Conservation (phyloP, 1,139 yeast genomes). For the Candida frijolesensis region DNA sequence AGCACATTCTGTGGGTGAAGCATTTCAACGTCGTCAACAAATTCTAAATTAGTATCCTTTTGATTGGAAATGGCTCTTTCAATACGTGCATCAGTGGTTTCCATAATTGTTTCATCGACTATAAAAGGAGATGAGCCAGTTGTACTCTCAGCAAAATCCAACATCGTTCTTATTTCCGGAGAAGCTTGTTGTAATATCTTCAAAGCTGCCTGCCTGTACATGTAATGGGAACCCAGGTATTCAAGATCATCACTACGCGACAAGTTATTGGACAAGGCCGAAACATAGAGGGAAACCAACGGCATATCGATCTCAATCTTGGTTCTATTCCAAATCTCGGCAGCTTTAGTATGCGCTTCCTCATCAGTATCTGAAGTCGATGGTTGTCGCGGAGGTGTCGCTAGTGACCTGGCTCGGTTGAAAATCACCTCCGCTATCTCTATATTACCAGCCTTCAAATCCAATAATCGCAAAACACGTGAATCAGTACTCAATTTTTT, state of each 20-base stretch:
- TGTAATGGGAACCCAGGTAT: slow-evolving; percentile 31
- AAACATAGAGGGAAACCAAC: slow-evolving; percentile 31
- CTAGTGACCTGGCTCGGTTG: slow-evolving; percentile 28
- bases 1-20: no score
- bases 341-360: not conserved
- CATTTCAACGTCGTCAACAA: no score
- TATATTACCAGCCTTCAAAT: slow-evolving; percentile 31
- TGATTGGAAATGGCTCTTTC: slow-evolving; percentile 12
- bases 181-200: slow-evolving; percentile 11
- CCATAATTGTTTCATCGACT: slow-evolving; percentile 4
- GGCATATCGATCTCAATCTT: slow-evolving; percentile 16
- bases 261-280: slow-evolving; percentile 32
- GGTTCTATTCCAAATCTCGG: slow-evolving; percentile 4
- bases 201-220: slow-evolving; percentile 24
- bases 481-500: slow-evolving; percentile 19
- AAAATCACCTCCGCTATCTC: slow-evolving; percentile 31
- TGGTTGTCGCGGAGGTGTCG: slow-evolving; percentile 31
- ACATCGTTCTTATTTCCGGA: slow-evolving; percentile 33
- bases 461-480: slow-evolving; percentile 26
- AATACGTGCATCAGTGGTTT: slow-evolving; percentile 20
- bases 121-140: slow-evolving; percentile 6
- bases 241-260: slow-evolving; percentile 29
- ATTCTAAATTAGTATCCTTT: no score
- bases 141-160: slow-evolving; percentile 17
- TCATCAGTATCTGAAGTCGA: not conserved